These are phyloP conservation scores for Populus ilicifolia DNA, from an alignment of 345 rosid genomes.

Conservation along the genomic window DNA sequence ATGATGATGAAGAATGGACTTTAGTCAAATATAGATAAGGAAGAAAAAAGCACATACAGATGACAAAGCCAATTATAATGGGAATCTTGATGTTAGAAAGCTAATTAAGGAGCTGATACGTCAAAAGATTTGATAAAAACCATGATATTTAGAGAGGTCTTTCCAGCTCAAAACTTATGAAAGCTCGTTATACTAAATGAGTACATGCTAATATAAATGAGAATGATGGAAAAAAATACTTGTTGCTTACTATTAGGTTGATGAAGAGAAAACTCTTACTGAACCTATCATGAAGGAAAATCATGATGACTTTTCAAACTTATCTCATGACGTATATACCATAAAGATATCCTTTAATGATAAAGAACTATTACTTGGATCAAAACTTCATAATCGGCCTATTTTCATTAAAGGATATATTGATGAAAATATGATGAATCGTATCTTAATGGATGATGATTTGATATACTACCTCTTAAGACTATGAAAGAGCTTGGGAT, in stretches of 20 bases:
- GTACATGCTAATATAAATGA: too few relatives aligned
- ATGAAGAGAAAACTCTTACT: too few relatives aligned
- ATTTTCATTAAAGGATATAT: too few relatives aligned
- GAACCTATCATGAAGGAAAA: background rate
- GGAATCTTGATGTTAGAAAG: background rate
- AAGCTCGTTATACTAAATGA: background rate
- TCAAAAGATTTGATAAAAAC: background rate
- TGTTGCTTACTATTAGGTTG: too few relatives aligned
- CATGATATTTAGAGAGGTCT: background rate
- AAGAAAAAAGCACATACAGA: accelerated
- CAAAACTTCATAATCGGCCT: too few relatives aligned
- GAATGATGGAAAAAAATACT: too few relatives aligned
- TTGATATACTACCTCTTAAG: too few relatives aligned
- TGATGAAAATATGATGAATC: too few relatives aligned
- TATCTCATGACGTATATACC: background rate
- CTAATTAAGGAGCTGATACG: background rate
- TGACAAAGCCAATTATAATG: background rate
- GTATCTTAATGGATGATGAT: too few relatives aligned
- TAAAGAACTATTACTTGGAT: background rate
- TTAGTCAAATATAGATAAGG: background rate
- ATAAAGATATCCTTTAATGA: background rate
- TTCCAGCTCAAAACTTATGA: background rate
- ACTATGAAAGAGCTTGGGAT: too few relatives aligned
- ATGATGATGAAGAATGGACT: background rate
- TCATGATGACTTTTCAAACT: background rate